Conservation (phyloP, 352 stramenopile species). For the Pythium scleroteichum region DNA sequence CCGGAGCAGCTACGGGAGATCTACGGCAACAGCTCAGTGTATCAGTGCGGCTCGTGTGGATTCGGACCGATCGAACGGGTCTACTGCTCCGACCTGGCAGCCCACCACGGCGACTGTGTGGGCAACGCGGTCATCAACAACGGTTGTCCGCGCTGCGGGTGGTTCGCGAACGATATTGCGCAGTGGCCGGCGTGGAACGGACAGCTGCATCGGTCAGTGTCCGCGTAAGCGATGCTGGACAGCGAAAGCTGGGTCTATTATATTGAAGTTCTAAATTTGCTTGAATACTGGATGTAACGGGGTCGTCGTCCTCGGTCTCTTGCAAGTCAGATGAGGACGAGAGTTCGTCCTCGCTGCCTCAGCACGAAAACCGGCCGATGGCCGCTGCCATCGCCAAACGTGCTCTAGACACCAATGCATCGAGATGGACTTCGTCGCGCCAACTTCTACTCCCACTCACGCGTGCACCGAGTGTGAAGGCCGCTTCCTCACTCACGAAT, state of each 20-base stretch:
- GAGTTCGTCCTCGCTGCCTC: no score
- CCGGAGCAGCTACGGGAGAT: constrained; percentile 17
- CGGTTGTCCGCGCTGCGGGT: constrained; percentile 15
- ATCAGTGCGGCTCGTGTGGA: constrained; percentile 15
- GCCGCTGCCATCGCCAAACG: no score
- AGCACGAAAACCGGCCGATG: no score
- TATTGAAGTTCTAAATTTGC: no score
- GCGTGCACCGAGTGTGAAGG: constrained; percentile 10
- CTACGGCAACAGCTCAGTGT: constrained; percentile 12
- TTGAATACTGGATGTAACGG: no score
- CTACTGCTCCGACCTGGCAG: constrained; percentile 1
- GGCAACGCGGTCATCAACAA: constrained; percentile 9
- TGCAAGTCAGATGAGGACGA: no score
- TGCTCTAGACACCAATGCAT: no score
- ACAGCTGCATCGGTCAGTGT: constrained; percentile 1
- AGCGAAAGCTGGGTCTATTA: no score
- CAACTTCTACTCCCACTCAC: background rate
- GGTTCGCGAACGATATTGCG: constrained; percentile 16
- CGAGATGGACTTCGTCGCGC: no score
- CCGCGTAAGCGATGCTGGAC: no score
- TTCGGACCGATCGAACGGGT: constrained; percentile 15
- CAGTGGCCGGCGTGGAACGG: constrained; percentile 22
- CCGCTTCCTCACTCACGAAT: background rate
- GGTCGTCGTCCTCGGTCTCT: no score
- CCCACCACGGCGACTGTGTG: constrained; percentile 6